These are phyloP conservation scores for Litchi chinensis DNA, from an alignment of 345 rosid species.

Conservation along the genomic window DNA sequence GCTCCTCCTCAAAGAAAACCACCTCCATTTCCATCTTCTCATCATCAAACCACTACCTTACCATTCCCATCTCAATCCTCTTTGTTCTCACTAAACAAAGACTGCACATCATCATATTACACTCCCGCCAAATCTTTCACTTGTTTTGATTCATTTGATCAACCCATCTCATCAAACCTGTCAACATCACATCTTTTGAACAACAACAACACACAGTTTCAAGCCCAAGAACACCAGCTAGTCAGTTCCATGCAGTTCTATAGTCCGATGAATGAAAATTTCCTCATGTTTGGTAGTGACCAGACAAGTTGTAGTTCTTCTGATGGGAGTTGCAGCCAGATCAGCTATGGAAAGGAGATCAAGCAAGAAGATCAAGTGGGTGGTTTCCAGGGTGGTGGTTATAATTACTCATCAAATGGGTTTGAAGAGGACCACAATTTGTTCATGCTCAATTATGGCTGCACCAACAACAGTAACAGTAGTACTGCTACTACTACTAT, in stretches of 20 bases:
- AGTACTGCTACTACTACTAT: not conserved
- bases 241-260: constrained; percentile 39
- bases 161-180: not conserved
- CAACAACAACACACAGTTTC: constrained; percentile 26
- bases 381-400: constrained; percentile 30
- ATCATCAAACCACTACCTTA: constrained; percentile 26
- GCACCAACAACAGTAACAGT: constrained; percentile 4
- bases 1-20: constrained; percentile 42
- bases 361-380: constrained; percentile 57
- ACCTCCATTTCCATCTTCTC: constrained; percentile 39
- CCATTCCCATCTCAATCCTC: constrained; percentile 25
- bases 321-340: constrained; percentile 57
- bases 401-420: constrained; percentile 24
- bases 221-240: constrained; percentile 30
- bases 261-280: constrained; percentile 44
- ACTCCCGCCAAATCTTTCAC: constrained; percentile 25
- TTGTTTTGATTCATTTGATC: constrained; percentile 31
- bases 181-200: constrained; percentile 17
- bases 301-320: constrained; percentile 60
- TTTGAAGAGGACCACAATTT: constrained; percentile 39
- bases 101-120: constrained; percentile 17
- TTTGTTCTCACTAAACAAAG: constrained; percentile 29
- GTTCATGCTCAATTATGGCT: constrained; percentile 37
- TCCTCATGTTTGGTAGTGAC: constrained; percentile 58
- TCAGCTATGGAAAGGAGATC: constrained; percentile 45